Evolutionary conservation across 2,329 filamentous ascomycete species (phyloP).

Genomic region (Colletotrichum kahawae): DNA sequence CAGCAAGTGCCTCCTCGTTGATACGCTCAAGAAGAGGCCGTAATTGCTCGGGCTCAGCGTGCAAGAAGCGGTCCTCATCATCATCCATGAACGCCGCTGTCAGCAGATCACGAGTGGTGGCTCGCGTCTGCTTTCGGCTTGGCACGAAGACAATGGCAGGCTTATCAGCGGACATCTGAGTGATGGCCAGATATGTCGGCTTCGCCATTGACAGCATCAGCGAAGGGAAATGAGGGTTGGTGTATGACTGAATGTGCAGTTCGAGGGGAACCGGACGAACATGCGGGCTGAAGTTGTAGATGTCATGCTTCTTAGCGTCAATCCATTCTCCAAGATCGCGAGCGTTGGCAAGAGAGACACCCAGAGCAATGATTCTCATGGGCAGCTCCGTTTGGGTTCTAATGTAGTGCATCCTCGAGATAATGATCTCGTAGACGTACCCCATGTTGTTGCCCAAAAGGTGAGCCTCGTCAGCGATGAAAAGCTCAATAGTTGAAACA

Average conservation of each 20-base stretch:
- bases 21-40: slow-evolving; percentile 81
- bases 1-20: slow-evolving; percentile 84
- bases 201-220: slow-evolving; percentile 99
- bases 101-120: slow-evolving; percentile 85
- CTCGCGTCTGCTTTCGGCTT: slow-evolving; percentile 88
- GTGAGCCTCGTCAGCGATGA: slow-evolving; percentile 95
- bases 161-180: slow-evolving; percentile 87
- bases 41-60: slow-evolving; percentile 83
- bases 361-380: slow-evolving; percentile 86
- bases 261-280: slow-evolving; percentile 89
- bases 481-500: slow-evolving; percentile 85
- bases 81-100: slow-evolving; percentile 88
- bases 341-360: slow-evolving; percentile 91
- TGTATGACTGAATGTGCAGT: slow-evolving; percentile 93
- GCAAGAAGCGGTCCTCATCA: slow-evolving; percentile 91
- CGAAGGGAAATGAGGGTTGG: slow-evolving; percentile 95
- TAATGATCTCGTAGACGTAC: slow-evolving; percentile 92
- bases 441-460: slow-evolving; percentile 86
- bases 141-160: slow-evolving; percentile 92
- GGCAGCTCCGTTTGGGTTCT: slow-evolving; percentile 84
- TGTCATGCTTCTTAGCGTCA: slow-evolving; percentile 95
- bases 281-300: slow-evolving; percentile 97
- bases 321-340: slow-evolving; percentile 98
- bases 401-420: slow-evolving; percentile 98
- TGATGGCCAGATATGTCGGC: slow-evolving; percentile 87